Base-by-base conservation (phyloP, 371 early-diverging fungal species). In the Batrachochytrium dendrobatidis region DNA sequence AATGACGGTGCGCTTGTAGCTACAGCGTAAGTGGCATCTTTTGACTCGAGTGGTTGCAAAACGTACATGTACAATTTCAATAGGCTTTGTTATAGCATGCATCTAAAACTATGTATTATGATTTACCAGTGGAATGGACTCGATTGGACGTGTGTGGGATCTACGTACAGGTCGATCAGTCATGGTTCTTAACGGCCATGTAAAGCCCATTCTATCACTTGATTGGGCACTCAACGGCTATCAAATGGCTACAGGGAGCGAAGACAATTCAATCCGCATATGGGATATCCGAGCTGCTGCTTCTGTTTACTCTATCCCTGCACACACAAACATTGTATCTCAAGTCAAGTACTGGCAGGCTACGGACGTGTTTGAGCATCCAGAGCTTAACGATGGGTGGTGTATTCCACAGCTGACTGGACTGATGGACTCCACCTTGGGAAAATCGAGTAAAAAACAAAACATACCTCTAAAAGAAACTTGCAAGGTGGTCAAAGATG, bases 121-220 rank as follows among this genome's bases (percentile, higher is more conserved):
- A n/a, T n/a, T n/a, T 2, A 46, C 22, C 65, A 87, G 88, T 51
- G 98, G 96, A 4, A 68, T 89, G 50, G 98, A 95, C 70, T 80
- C 88, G 4, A 72, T 91, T 49, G 96, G 94, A 8, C 82, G 94
- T 32, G 87, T 97, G 0, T 97, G 98, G 98, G 98, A 97, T 76
- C 73, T 90, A 50, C 81, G 98, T 53, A 88, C 91, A 3, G 98
- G 98, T 1, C 77, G 91, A 59, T 87, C 89, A 0, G 82, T 94
- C 2, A 85, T 93, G 84, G 84, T 84, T 29, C 77, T 94, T 34
- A 83, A 89, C 61, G 95, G 95, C 1, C 98, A 97, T 65, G 87
- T 94, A 30, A 86, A 89, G 55, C 90, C 91, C 60, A 90, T 97
- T 32, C 70, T 89, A 12, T 82, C 83, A 1, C 67, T 94, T 5